Base-by-base conservation (phyloP, 805 yeast genomes). In the Priceomyces melissophilus region DNA sequence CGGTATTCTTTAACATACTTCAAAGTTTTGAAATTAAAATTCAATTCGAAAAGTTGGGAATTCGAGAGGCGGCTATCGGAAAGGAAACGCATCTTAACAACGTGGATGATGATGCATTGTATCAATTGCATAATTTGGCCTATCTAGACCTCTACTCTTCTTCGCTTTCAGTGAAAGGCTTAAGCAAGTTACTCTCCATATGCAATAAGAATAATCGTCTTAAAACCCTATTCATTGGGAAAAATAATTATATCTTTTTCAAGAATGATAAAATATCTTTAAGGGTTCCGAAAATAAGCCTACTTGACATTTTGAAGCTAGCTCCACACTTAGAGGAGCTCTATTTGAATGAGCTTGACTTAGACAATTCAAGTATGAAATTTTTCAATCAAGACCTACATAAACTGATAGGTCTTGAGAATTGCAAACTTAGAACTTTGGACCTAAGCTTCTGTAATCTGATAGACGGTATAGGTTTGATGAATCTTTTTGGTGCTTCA, bases 91-190 rank as follows among this genome's bases (percentile, higher is more conserved):
- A 55, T 31, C 41, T 69, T 28, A 52, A 50, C 25, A 67, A 65
- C 34, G 53, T 67, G 34, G 35, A 40, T 7, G 34, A 46, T 0
- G 36, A 37, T 3, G 65, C 61, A 33, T 49, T 67, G 10, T 45
- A 42, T 2, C 61, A 58, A 35, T 41, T 68, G 7, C 35, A 45
- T 13, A 32, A 39, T 3, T 44, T 69, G n/a, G 17, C 40, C 3
- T 44, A 47, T 3, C 54, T 69, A n/a, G 75, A 59, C 34, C 64
- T 75, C 35, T 70, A 68, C 34, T 60, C 60, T 32, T 63, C 68
- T 38, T 69, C 70, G 32, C 60, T 71, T 30, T 65, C 73, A 17
- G 67, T 49, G 37, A 68, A 63, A 30, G 70, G 67, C 33, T 60
- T 71, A 40, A 57, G 68, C 35, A 65, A 62, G 46, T 58, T 73